Conservation (phyloP, 495 filamentous ascomycete genomes). For the Penicillium arizonense region DNA sequence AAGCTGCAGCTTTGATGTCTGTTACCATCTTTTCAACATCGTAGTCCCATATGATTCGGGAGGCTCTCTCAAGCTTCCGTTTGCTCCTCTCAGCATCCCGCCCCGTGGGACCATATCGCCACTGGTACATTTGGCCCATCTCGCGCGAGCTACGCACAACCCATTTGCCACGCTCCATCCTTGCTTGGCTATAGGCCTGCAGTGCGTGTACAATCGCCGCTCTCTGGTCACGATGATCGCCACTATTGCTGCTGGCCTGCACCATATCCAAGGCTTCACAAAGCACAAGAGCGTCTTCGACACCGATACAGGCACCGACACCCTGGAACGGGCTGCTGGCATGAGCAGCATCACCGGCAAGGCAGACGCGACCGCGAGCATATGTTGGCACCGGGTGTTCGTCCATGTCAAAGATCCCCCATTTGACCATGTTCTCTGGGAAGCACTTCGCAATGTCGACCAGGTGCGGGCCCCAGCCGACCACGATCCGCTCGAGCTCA, state of each 20-base stretch:
- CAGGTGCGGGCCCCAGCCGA: slow-evolving; percentile 7
- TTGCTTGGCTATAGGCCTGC: neutral
- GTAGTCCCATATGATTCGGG: too few species aligned
- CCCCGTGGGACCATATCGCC: neutral
- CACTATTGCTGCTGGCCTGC: neutral
- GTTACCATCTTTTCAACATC: too few species aligned
- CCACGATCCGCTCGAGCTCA: neutral
- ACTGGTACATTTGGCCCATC: neutral
- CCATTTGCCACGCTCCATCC: neutral
- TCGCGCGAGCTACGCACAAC: neutral
- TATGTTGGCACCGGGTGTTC: slow-evolving; percentile 35
- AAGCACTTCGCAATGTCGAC: slow-evolving; percentile 16
- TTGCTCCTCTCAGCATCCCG: neutral
- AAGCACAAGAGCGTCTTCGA: slow-evolving; percentile 38
- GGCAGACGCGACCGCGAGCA: slow-evolving; percentile 19
- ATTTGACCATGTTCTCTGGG: slow-evolving; percentile 30
- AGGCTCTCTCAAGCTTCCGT: neutral
- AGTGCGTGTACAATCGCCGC: neutral
- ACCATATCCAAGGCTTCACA: neutral
- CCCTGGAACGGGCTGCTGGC: slow-evolving; percentile 42
- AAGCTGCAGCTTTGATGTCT: too few species aligned
- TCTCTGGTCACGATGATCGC: neutral
- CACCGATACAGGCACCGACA: slow-evolving; percentile 36
- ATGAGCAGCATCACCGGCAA: slow-evolving; percentile 45
- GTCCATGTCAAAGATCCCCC: slow-evolving; percentile 38